Base-by-base conservation (phyloP, 192 early-diverging fungal species). In the Gonapodya prolifera region DNA sequence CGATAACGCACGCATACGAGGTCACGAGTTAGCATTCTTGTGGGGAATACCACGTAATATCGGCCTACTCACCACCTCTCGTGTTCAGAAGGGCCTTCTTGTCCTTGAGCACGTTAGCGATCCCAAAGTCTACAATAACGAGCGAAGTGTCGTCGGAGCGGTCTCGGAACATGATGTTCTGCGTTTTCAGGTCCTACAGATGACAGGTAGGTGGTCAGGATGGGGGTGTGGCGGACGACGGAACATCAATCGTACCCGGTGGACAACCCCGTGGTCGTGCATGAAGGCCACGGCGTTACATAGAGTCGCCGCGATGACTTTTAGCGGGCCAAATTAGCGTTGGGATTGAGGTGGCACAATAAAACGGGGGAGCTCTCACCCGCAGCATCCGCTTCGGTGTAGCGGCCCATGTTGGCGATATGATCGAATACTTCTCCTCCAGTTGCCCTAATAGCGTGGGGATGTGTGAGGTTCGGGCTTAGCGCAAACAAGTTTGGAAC, bases 261-360 rank as follows among this genome's bases (percentile, higher is more conserved):
- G 71, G 8, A 73, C 28, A 2, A 73, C 71, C 2, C 71, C 71
- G 8, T 73, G 18, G 71, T 18, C 71, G 71, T 73, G 71, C 71
- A 73, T 32, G 71, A 30, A 73, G 71, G 71, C 71, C 31, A 73
- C 28, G 18, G 71, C 71, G 71, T 73, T 73, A 29, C 71, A 73
- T 13, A 73, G 71, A 2, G 32, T 32, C 8, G 71, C 71, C 2
- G 71, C 71, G 31, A 73, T 73, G 71, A 61, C 45, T 61, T 8
- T 8, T 16, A 61, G 8, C n/a, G n/a, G n/a, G n/a, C n/a, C n/a
- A n/a, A n/a, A n/a, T n/a, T n/a, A n/a, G n/a, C n/a, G n/a, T n/a
- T n/a, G n/a, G 8, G 45, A 61, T 8, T 61, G 23, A 61, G 45
- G 45, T 16, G 23, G 45, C 45, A 61, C 45, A 8, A 23, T 61